Evolutionary conservation across 148 eudicot genomes (phyloP).

Genomic region (Vaccinium myrtillus): DNA sequence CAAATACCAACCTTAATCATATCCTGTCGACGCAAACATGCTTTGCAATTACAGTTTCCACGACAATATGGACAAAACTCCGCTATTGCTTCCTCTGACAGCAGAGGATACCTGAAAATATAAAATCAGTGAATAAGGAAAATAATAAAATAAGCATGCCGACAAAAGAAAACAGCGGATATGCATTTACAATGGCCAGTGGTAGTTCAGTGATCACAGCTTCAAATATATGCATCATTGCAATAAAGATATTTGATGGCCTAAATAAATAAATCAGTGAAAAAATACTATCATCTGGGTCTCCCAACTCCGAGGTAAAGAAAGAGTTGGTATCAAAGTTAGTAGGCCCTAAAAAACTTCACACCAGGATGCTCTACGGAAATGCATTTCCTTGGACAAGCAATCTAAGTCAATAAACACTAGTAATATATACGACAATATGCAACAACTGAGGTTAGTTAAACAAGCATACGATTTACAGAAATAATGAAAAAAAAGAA

Average conservation of each 20-base stretch:
- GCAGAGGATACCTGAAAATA: conserved; percentile 50
- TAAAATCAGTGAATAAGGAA: background rate
- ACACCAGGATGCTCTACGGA: no score
- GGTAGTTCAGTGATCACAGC: background rate
- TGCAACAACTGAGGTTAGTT: background rate
- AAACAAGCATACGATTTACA: background rate
- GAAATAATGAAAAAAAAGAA: background rate
- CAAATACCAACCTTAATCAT: conserved; percentile 23
- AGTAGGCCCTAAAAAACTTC: no score
- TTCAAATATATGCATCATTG: background rate
- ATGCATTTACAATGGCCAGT: background rate
- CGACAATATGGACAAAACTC: conserved; percentile 55
- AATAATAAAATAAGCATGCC: background rate
- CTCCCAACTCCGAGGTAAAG: no score
- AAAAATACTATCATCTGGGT: no score
- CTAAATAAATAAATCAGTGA: background rate
- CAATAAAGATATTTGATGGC: background rate
- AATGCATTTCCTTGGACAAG: no score
- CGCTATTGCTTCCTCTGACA: conserved; percentile 50
- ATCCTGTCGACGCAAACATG: conserved; percentile 47
- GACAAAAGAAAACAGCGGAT: no score
- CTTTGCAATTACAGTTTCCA: conserved; percentile 63
- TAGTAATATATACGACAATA: no score
- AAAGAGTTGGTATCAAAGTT: no score
- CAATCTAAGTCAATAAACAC: no score